These are phyloP conservation scores for Adansonia rubrostipa DNA, from an alignment of 441 rosid species.

Conservation along the genomic window DNA sequence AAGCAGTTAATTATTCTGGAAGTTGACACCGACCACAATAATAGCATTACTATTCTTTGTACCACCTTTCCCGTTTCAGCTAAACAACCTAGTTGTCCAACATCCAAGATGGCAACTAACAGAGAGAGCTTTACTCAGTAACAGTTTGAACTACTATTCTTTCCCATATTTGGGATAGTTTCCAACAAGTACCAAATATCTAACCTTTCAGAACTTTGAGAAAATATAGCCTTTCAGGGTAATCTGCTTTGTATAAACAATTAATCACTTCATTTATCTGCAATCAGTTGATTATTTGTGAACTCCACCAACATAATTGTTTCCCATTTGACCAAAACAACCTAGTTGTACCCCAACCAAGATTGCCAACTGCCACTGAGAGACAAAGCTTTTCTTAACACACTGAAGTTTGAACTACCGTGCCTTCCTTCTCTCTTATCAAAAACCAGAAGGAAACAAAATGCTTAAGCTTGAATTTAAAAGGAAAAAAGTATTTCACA, in stretches of 20 bases:
- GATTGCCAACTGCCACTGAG: neutral
- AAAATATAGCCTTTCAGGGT: neutral
- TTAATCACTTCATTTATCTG: neutral
- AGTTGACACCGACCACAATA: neutral
- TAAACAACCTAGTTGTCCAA: neutral
- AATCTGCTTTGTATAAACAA: neutral
- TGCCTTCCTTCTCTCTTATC: neutral
- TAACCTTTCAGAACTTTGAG: neutral
- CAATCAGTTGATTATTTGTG: neutral
- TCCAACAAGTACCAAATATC: neutral
- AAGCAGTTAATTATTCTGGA: neutral
- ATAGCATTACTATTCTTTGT: neutral
- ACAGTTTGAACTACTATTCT: neutral
- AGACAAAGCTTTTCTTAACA: neutral
- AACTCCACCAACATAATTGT: neutral
- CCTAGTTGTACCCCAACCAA: neutral
- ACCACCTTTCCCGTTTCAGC: neutral
- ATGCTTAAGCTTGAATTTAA: neutral
- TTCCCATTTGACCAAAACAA: neutral
- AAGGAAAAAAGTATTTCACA: neutral
- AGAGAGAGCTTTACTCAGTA: neutral
- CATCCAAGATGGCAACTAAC: neutral
- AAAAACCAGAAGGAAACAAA: conserved; percentile 4
- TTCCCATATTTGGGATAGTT: neutral
- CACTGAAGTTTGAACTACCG: neutral